Base-by-base conservation (phyloP, 2,329 filamentous ascomycete genomes). In the Ceratocystiopsis minuta region DNA sequence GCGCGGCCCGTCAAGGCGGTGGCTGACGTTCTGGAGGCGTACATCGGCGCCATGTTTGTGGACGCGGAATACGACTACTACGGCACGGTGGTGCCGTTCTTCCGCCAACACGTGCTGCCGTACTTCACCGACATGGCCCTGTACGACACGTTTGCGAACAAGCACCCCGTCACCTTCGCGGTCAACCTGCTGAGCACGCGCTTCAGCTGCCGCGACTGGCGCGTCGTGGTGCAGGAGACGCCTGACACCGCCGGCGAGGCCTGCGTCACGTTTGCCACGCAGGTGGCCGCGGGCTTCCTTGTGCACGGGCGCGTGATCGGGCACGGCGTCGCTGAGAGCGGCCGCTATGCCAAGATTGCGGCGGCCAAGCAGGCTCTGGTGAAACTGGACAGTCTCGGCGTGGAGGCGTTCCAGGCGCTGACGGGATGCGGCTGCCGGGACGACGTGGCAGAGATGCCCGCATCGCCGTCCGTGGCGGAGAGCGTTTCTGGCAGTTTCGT, bases 41-140 rank as follows among this genome's bases (percentile, higher is more conserved):
- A 86, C 51, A 63, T 95, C 3, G 90, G 86, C 1, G 88, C 88
- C 16, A 68, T 95, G 17, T 96, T 96, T 55, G 80, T 98, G 12
- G 90, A 98, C 58, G 80, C 83, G 0, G 65, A 69, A 37, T 96
- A 88, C 60, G 63, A 90, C 53, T 95, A 80, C 57, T 94, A 79
- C 57, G 56, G 57, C 13, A 66, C 76, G 16, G 80, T 96, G 1
- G 73, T 80, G 47, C 55, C 55, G 0, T 96, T 98, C 60, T 95
- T 94, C 58, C 60, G 73, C n/a, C 55, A 52, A 14, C 75, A 87
- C 48, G 70, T 96, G 43, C 68, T 70, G 43, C 77, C 75, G 3
- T 94, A 77, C 60, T 96, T 96, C 55, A 65, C 71, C 40, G 80
- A 95, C 57, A 94, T 96, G 77, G 64, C 67, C 3, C 68, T 90